A percentile compares a stretch with the other conserved stretches of the same genome.
These are phyloP conservation scores for Exserohilum turcica DNA, from an alignment of 2,329 filamentous ascomycete species.

Conservation along the genomic window DNA sequence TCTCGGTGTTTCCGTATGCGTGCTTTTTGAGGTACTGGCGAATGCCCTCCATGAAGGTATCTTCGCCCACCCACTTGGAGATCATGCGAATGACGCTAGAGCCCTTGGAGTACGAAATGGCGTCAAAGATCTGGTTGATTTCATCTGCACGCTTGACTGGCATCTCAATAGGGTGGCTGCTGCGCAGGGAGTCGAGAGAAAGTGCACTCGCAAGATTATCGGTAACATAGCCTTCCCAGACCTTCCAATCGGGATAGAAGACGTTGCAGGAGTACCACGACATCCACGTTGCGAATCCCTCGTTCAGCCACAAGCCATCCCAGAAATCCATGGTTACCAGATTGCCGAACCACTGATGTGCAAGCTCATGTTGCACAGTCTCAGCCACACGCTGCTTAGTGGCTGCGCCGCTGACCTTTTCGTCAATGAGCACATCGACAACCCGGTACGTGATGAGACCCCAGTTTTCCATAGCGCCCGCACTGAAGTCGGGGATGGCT, in stretches of 20 bases:
- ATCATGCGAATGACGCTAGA: conserved; percentile 97
- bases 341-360: conserved; percentile 98
- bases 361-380: conserved; percentile 94
- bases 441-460: conserved; percentile 93
- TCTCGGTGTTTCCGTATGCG: conserved; percentile 93
- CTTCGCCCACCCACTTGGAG: conserved; percentile 91
- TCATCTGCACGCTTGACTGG: conserved; percentile 94
- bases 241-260: conserved; percentile 98
- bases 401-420: conserved; percentile 86
- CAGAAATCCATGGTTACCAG: conserved; percentile 98
- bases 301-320: conserved; percentile 96
- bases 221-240: conserved; percentile 94
- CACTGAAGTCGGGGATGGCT: conserved; percentile 93
- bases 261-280: conserved; percentile 92
- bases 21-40: conserved; percentile 92
- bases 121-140: conserved; percentile 98
- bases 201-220: conserved; percentile 90
- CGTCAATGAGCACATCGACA: conserved; percentile 86
- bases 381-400: conserved; percentile 93
- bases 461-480: conserved; percentile 99
- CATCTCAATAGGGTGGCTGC: conserved; percentile 95
- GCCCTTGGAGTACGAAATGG: conserved; percentile 96
- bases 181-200: conserved; percentile 85
- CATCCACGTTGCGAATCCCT: conserved; percentile 91
- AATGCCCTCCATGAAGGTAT: conserved; percentile 89